Evolutionary conservation across 1,284 basidiomycete genomes (phyloP).

Genomic region (Caloboletus inedulis): DNA sequence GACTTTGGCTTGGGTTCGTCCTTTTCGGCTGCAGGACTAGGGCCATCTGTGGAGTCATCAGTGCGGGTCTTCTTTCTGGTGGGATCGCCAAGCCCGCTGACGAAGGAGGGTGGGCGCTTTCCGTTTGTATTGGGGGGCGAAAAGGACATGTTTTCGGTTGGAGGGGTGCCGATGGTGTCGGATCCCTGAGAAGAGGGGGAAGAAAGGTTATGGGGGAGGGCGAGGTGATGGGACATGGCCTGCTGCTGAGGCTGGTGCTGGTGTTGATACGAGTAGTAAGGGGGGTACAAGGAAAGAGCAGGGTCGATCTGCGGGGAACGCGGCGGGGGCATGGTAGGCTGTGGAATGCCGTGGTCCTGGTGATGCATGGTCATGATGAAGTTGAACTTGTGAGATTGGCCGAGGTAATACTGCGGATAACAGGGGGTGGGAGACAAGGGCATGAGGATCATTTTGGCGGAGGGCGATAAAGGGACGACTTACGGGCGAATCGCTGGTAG

Average conservation of each 20-base stretch:
- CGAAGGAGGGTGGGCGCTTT: constrained; percentile 60
- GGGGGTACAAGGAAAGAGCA: constrained; percentile 57
- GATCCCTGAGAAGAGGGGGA: constrained; percentile 75
- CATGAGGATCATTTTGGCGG: constrained; percentile 14
- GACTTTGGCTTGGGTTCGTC: constrained; percentile 77
- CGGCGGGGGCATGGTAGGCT: constrained; percentile 50
- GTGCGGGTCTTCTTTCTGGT: constrained; percentile 57
- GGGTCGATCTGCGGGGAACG: constrained; percentile 63
- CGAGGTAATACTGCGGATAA: constrained; percentile 25
- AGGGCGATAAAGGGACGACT: constrained; percentile 3
- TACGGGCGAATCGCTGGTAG: constrained; percentile 6
- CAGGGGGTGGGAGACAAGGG: constrained; percentile 16
- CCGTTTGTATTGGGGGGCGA: constrained; percentile 52
- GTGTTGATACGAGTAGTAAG: constrained; percentile 52
- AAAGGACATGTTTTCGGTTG: constrained; percentile 56
- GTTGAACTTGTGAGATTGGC: constrained; percentile 13
- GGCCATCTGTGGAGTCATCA: constrained; percentile 47
- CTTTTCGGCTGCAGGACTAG: constrained; percentile 55
- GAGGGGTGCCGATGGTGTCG: constrained; percentile 69
- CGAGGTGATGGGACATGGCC: constrained; percentile 44
- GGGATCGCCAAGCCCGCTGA: constrained; percentile 39
- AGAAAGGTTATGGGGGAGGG: constrained; percentile 46
- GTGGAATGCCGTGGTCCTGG: constrained; percentile 37
- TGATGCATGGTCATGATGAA: constrained; percentile 37
- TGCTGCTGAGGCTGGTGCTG: constrained; percentile 40